Evolutionary conservation across 306 rosid genomes (phyloP).

Genomic region (Vigna radiata): DNA sequence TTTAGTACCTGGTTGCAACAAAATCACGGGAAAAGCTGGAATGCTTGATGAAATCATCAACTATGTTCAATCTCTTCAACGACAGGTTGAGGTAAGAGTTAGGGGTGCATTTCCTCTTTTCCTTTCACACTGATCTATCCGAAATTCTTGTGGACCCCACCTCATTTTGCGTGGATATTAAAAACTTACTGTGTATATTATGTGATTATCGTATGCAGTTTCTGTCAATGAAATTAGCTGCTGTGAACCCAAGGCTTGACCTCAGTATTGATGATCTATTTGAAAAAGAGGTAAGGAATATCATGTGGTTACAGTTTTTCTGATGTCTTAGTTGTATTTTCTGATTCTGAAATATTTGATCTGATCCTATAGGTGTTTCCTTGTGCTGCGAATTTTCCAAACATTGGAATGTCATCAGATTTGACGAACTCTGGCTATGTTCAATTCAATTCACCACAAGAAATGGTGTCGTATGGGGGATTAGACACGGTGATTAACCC

Average conservation of each 20-base stretch:
- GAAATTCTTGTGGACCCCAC: neutral
- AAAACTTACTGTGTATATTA: neutral
- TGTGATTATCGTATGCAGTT: conserved; percentile 61
- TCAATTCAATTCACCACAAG: conserved; percentile 66
- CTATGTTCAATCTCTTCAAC: conserved; percentile 95
- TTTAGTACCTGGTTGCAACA: conserved; percentile 97
- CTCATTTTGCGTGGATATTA: neutral
- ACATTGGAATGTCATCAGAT: conserved; percentile 63
- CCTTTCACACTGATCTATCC: neutral
- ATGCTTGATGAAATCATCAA: conserved; percentile 98
- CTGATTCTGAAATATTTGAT: conserved; percentile 31
- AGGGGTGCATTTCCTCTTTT: conserved; percentile 30
- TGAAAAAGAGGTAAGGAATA: conserved; percentile 70
- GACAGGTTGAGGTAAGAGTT: conserved; percentile 82
- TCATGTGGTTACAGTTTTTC: neutral
- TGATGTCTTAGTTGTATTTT: neutral
- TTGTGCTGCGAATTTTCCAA: conserved; percentile 55
- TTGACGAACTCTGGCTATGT: conserved; percentile 56
- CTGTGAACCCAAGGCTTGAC: conserved; percentile 80
- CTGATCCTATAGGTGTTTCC: conserved; percentile 60
- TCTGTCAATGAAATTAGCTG: conserved; percentile 93
- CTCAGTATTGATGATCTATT: conserved; percentile 74
- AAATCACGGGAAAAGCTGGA: conserved; percentile 95
- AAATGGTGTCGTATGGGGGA: conserved; percentile 59
- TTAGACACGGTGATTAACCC: conserved; percentile 61